Conservation (phyloP, 176 grass and related monocot genomes). For the Aegilops speltoides region DNA sequence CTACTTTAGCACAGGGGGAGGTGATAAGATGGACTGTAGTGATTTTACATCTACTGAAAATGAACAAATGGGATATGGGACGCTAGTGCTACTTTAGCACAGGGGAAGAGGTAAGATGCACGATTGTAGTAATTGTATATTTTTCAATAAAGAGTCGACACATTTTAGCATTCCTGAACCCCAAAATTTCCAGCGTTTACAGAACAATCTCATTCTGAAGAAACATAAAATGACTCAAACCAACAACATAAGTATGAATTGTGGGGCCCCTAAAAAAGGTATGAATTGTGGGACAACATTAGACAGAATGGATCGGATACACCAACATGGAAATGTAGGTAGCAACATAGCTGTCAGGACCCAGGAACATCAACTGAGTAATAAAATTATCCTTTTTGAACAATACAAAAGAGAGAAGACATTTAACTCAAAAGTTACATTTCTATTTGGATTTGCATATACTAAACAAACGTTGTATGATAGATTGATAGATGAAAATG, state of each 20-base stretch:
- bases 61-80: neutral
- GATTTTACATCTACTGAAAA: neutral
- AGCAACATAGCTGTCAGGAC: neutral
- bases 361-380: neutral
- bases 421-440: neutral
- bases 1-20: neutral
- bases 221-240: neutral
- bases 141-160: neutral
- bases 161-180: neutral
- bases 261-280: too few species aligned
- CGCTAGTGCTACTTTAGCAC: neutral
- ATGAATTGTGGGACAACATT: neutral
- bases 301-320: neutral
- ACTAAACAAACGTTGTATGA: neutral
- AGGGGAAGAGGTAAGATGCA: neutral
- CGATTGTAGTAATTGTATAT: neutral
- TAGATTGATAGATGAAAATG: neutral
- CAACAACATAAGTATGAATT: constrained; percentile 4
- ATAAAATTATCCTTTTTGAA: neutral
- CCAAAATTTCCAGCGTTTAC: neutral
- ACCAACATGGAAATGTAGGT: neutral
- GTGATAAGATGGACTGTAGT: neutral
- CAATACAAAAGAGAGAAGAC: neutral
- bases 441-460: neutral
- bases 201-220: neutral